Conservation (phyloP, 331 rosid genomes). For the Pyrus hybrid region DNA sequence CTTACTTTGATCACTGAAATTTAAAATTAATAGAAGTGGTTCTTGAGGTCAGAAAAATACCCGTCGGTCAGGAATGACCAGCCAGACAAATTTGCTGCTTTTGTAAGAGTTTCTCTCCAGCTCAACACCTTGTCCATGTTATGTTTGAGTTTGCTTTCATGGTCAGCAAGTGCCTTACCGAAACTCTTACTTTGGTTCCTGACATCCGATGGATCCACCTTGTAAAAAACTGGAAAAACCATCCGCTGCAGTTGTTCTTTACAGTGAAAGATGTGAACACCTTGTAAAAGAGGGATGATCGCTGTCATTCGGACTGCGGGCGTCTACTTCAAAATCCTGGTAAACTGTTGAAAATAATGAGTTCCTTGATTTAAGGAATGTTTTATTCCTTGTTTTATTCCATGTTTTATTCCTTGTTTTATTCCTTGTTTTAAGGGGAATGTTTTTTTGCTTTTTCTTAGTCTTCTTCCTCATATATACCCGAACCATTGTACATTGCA, state of each 20-base stretch:
- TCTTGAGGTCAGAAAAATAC: background rate
- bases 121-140: background rate
- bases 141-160: background rate
- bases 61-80: background rate
- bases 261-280: background rate
- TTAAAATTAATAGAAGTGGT: too few relatives aligned
- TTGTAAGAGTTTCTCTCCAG: background rate
- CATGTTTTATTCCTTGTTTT: too few relatives aligned
- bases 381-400: too few relatives aligned
- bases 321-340: too few relatives aligned
- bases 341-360: too few relatives aligned
- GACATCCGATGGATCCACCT: background rate
- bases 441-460: too few relatives aligned
- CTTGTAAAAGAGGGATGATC: too few relatives aligned
- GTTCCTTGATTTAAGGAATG: too few relatives aligned
- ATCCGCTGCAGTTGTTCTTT: background rate
- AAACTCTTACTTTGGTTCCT: background rate
- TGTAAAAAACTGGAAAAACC: background rate
- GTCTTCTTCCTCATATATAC: too few relatives aligned
- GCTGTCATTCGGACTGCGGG: too few relatives aligned
- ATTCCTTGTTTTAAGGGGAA: too few relatives aligned
- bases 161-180: background rate
- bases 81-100: background rate
- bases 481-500: too few relatives aligned
- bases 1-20: accelerated